Evolutionary conservation across 75 land plant genomes (phyloP), one percentile per base, ranked within the genome.

Genomic region (Pseudotsuga menziesii): DNA sequence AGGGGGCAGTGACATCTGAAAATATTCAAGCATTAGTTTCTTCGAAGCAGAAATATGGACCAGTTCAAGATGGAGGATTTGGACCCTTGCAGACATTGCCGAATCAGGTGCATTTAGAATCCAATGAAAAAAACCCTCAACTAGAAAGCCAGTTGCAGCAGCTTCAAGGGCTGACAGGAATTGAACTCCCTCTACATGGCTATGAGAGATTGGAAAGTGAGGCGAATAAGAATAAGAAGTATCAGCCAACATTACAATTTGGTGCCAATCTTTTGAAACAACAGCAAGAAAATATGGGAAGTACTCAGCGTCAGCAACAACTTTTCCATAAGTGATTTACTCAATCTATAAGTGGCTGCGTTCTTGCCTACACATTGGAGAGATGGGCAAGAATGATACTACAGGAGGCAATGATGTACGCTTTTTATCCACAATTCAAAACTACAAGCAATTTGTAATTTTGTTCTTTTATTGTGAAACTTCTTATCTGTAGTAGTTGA

Each of bases 261-360:
- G 96, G 91, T 71, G 93, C 96, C 61, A 86, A 75, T 61, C 88
- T 91, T 20, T 86, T 93, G 20, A 77, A 82, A 13, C 89, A 91
- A 76, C 80, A 29, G 6, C 67, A 23, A 63, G 32, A 27, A 63
- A 63, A 19, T 63, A 29, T 23, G 1, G 67, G 35, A 63, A 35
- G 67, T 63, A 27, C 67, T 63, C 36, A 27, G 67, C 67, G 29
- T 4, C 66, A 5, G 32, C 66, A 29, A 63, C 26, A 63, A 63
- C 1, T 39, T n/a, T n/a, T n/a, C n/a, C n/a, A n/a, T n/a, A n/a
- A n/a, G n/a, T n/a, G n/a, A n/a, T n/a, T n/a, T n/a, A n/a, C n/a
- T n/a, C n/a, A n/a, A n/a, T n/a, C n/a, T n/a, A n/a, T n/a, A n/a
- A n/a, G n/a, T n/a, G n/a, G n/a, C n/a, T n/a, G n/a, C n/a, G n/a